phyloP scores from a whole-genome alignment of 2,329 filamentous ascomycete genomes.

The Penicillium sp. region DNA sequence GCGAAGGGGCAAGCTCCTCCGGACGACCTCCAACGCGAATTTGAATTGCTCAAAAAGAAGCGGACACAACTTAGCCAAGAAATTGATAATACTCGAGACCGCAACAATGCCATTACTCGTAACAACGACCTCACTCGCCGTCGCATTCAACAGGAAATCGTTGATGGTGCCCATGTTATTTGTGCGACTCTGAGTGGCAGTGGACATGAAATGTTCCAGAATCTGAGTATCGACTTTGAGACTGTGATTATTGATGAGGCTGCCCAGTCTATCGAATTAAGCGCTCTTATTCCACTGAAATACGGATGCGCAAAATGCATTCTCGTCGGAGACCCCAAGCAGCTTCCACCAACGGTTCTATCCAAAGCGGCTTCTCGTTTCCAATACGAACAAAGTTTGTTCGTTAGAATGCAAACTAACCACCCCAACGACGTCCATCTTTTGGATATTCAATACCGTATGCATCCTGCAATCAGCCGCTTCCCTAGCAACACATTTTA shows the following conservation, averaged over 20 bases:
- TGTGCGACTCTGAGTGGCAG: slow-evolving; percentile 93
- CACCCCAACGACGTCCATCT: slow-evolving; percentile 84
- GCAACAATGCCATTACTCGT: slow-evolving; percentile 73
- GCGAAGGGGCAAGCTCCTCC: slow-evolving; percentile 45
- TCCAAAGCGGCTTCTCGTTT: slow-evolving; percentile 89
- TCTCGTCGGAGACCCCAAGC: slow-evolving; percentile 94
- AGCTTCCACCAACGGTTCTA: slow-evolving; percentile 90
- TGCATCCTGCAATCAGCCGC: slow-evolving; percentile 93
- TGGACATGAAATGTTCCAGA: slow-evolving; percentile 96
- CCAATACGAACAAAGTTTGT: slow-evolving; percentile 96
- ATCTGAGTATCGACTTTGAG: slow-evolving; percentile 91
- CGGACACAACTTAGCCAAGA: slow-evolving; percentile 72
- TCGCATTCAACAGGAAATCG: slow-evolving; percentile 81
- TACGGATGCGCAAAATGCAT: slow-evolving; percentile 97
- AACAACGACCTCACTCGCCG: slow-evolving; percentile 82
- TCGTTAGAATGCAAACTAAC: slow-evolving; percentile 96
- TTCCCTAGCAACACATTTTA: slow-evolving; percentile 94
- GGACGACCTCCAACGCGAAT: slow-evolving; percentile 63
- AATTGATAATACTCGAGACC: slow-evolving; percentile 84
- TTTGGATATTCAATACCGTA: slow-evolving; percentile 96
- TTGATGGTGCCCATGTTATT: slow-evolving; percentile 86
- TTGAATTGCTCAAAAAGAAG: slow-evolving; percentile 71
- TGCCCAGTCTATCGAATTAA: slow-evolving; percentile 95
- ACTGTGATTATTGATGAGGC: slow-evolving; percentile 98
- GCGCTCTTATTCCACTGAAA: slow-evolving; percentile 92